phyloP scores from a whole-genome alignment of 495 filamentous ascomycete genomes.

The Trichoderma erinaceum region DNA sequence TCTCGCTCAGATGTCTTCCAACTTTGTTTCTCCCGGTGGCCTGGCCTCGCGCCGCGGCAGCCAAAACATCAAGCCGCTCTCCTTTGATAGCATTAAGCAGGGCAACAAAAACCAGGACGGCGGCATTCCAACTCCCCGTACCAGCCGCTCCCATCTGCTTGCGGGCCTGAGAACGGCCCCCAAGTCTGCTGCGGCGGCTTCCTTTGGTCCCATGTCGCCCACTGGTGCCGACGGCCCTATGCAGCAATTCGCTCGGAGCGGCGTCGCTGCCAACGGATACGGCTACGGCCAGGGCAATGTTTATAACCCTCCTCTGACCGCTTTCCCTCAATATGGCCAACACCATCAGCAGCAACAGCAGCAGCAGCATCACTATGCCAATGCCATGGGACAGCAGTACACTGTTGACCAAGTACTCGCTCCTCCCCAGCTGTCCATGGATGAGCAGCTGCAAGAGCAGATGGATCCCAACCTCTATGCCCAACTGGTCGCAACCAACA shows the following conservation, averaged over 20 bases:
- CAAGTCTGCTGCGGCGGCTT: slow-evolving; percentile 64
- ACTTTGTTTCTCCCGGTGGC: slow-evolving; percentile 61
- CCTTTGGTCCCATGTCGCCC: slow-evolving; percentile 55
- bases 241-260: slow-evolving; percentile 37
- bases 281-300: slow-evolving; percentile 33
- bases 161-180: slow-evolving; percentile 90
- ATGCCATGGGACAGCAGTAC: slow-evolving; percentile 38
- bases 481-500: slow-evolving; percentile 75
- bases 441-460: slow-evolving; percentile 55
- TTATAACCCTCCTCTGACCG: slow-evolving; percentile 49
- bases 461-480: slow-evolving; percentile 80
- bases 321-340: slow-evolving; percentile 36
- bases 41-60: slow-evolving; percentile 76
- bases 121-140: slow-evolving; percentile 70
- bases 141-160: slow-evolving; percentile 89
- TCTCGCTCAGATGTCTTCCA: slow-evolving; percentile 98
- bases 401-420: slow-evolving; percentile 77
- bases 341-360: slow-evolving; percentile 36
- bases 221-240: slow-evolving; percentile 23
- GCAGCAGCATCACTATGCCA: slow-evolving; percentile 15
- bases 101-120: slow-evolving; percentile 27
- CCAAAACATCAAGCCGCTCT: slow-evolving; percentile 81
- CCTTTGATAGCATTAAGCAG: slow-evolving; percentile 55
- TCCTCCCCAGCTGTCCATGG: slow-evolving; percentile 68
- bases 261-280: slow-evolving; percentile 44